Percentiles rank a stretch among this genome's conserved stretches.
These are phyloP conservation scores for Chaetomium strumarium DNA, from an alignment of 2,329 filamentous ascomycete species.

Conservation along the genomic window DNA sequence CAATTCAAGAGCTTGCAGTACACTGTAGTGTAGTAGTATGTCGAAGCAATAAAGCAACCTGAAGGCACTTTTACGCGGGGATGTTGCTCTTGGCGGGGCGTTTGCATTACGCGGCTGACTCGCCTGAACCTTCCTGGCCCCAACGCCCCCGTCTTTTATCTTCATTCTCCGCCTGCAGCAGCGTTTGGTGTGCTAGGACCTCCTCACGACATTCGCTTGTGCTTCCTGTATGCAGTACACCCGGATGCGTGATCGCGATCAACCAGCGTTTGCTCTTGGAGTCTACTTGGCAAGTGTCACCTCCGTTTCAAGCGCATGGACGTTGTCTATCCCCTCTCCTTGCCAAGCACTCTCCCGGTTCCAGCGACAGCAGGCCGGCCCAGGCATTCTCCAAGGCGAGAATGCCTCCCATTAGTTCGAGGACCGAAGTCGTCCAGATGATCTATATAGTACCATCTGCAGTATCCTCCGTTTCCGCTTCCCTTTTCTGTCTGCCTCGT, in stretches of 20 bases:
- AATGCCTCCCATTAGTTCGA: background rate
- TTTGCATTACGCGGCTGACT: background rate
- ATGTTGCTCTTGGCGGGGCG: background rate
- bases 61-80: slow-evolving; percentile 7
- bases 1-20: slow-evolving; percentile 14
- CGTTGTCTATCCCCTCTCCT: background rate
- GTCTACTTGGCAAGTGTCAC: slow-evolving; percentile 4
- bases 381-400: background rate
- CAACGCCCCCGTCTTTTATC: background rate
- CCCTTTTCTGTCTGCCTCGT: slow-evolving; percentile 12
- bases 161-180: background rate
- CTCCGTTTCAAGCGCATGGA: slow-evolving; percentile 6
- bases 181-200: background rate
- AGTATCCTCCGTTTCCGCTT: background rate
- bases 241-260: background rate
- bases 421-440: background rate
- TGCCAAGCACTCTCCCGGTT: slow-evolving; percentile 6
- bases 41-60: too few relatives aligned
- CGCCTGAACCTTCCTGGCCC: slow-evolving; percentile 7
- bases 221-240: background rate
- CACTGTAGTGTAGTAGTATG: too few relatives aligned
- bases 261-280: background rate
- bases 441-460: slow-evolving; percentile 30
- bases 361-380: background rate
- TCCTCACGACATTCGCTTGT: background rate